A percentile compares a stretch with the other conserved stretches of the same genome.
phyloP scores from a whole-genome alignment of 2,329 filamentous ascomycete species.

The Calonectria honghensis region DNA sequence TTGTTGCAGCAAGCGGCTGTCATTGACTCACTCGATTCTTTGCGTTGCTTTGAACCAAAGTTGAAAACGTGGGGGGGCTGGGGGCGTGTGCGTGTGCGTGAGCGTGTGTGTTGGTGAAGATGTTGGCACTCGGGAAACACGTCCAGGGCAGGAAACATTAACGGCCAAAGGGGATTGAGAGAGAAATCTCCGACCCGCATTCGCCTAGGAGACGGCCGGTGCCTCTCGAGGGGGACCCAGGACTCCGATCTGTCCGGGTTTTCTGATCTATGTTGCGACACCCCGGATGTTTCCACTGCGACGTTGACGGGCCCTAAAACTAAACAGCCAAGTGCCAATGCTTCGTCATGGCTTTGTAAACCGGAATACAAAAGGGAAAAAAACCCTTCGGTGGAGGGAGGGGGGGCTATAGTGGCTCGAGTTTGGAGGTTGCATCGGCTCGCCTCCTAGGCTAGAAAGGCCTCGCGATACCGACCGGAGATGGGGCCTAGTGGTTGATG shows the following conservation, averaged over 20 bases:
- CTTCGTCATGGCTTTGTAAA: constrained; percentile 56
- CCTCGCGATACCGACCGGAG: constrained; percentile 42
- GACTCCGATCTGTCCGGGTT: constrained; percentile 48
- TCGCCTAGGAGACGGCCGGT: constrained; percentile 48
- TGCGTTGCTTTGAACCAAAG: constrained; percentile 30
- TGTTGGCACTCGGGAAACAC: constrained; percentile 32
- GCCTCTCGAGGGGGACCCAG: constrained; percentile 36
- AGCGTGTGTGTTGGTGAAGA: neutral
- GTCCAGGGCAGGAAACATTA: constrained; percentile 39
- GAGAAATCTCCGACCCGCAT: constrained; percentile 56
- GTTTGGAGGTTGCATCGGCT: constrained; percentile 50
- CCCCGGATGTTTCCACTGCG: constrained; percentile 45
- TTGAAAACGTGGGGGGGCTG: constrained; percentile 35
- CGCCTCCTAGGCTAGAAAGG: constrained; percentile 37
- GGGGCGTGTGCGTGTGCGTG: constrained; percentile 1
- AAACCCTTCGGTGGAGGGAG: constrained; percentile 5
- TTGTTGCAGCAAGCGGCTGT: constrained; percentile 36
- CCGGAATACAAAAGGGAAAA: neutral
- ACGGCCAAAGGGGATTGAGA: constrained; percentile 45
- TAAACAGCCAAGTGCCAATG: constrained; percentile 17
- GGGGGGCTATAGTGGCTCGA: constrained; percentile 49
- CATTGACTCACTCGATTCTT: constrained; percentile 37
- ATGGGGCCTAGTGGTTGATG: constrained; percentile 47
- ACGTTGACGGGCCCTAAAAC: constrained; percentile 40
- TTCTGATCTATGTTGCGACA: constrained; percentile 43